Base-by-base conservation (phyloP, 768 basidiomycete species). In the Hericium rajendrae region DNA sequence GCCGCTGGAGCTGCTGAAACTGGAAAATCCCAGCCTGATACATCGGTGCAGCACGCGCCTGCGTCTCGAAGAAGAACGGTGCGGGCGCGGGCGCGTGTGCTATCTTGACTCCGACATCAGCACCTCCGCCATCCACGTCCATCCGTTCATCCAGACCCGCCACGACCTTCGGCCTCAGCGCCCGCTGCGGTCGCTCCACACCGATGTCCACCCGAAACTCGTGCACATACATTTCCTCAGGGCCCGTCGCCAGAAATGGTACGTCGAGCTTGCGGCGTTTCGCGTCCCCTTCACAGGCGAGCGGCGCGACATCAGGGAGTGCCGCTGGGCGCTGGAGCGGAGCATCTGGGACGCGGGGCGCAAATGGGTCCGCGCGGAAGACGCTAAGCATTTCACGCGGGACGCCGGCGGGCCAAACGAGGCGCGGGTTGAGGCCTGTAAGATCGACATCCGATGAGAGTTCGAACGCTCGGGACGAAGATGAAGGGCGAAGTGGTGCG, bases 151-250 rank as follows among this genome's bases (percentile, higher is more conserved):
- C 28, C 28, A 8, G 4, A 8, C 4, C 4, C 28, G 28, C 8
- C 28, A 32, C 28, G 5, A 8, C 28, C 28, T 32, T 32, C 1
- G 28, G 28, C 8, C 8, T 32, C 28, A 32, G 28, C 28, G 28
- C 28, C 8, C 28, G 28, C 28, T 32, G 28, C 5, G 28, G 28
- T 4, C 28, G 28, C 28, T 46, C 43, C 8, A 16, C n/a, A 16
- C 43, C 43, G 20, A 49, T 26, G n/a, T 57, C 52, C 39, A 62
- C 10, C 48, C 20, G 51, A 40, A 62, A 62, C 40, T 62, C 62
- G 41, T 62, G 57, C 22, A 56, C 55, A 28, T 55, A 62, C 62
- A 62, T 62, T 50, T 62, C 57, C n/a, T 55, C 57, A 1, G 62
- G 62, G 22, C 62, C 62, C 28, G 57, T 60, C 4, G 62, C 54